phyloP scores from a whole-genome alignment of 108 stramenopile genomes.

The Nitzschia palea region DNA sequence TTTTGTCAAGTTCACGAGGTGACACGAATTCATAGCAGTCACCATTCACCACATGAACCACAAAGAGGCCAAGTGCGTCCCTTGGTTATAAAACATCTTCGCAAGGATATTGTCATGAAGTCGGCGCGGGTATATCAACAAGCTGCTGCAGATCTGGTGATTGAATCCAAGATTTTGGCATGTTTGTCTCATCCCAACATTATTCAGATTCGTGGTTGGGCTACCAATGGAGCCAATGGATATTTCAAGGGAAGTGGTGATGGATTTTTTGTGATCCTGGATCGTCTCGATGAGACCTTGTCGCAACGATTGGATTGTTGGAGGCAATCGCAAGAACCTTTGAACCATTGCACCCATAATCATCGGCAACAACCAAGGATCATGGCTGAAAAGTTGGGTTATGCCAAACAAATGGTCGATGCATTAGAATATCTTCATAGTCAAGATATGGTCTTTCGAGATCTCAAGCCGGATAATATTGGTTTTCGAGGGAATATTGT shows the following conservation, averaged over 20 bases:
- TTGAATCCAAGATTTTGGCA: constrained; percentile 66
- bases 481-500: constrained; percentile 46
- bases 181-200: constrained; percentile 69
- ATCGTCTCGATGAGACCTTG: constrained; percentile 60
- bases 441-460: constrained; percentile 60
- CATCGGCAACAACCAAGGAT: neutral
- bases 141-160: constrained; percentile 61
- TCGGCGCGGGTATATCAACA: constrained; percentile 23
- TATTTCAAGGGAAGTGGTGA: constrained; percentile 27
- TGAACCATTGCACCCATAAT: neutral
- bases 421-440: constrained; percentile 72
- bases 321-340: constrained; percentile 7
- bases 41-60: constrained; percentile 1
- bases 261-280: constrained; percentile 63
- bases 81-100: constrained; percentile 64
- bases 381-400: constrained; percentile 5
- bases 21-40: neutral
- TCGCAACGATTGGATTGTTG: constrained; percentile 40
- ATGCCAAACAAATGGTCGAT: constrained; percentile 52
- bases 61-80: neutral
- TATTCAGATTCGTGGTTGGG: constrained; percentile 56
- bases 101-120: constrained; percentile 15
- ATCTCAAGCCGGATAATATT: constrained; percentile 73
- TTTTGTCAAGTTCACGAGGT: constrained; percentile 24
- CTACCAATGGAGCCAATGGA: constrained; percentile 37